Evolutionary conservation across 2,329 filamentous ascomycete species (phyloP), one percentile per base, ranked within the genome.

Genomic region (Colletotrichum paranaense): DNA sequence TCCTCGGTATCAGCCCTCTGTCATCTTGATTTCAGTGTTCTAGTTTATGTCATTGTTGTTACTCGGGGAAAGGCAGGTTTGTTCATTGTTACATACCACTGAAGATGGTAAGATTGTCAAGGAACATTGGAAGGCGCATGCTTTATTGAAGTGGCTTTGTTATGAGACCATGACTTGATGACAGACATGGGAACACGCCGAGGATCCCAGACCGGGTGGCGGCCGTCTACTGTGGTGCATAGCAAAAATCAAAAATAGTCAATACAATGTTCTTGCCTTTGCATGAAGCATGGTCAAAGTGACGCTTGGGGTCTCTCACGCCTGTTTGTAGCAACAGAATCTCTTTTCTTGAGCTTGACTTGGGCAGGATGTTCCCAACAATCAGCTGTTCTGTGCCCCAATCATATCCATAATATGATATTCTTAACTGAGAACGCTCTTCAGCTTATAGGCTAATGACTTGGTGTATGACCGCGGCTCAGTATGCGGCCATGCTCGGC

Each of bases 1-100:
- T 93, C 68, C 81, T 93, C 69, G 91, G 91, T 42, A 73, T 73
- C 9, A 58, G 30, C 5, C 71, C 71, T 9, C 19, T 70, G 55
- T 35, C 62, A 0, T 30, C 42, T 19, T 73, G 56, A 66, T 19
- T 16, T 65, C n/a, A n/a, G n/a, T n/a, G n/a, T n/a, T n/a, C n/a
- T n/a, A n/a, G n/a, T n/a, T n/a, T n/a, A n/a, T n/a, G n/a, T 42
- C 19, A 19, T 38, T 28, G 1, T 6, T 46, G 19, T 59, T 14
- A 1, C n/a, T 26, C 1, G 24, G 12, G 1, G 1, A 1, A 55
- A 32, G 5, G n/a, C 12, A 35, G 9, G 7, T 3, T 16, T 14
- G 3, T 1, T 9, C 53, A 14, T 14, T 12, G 14, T 19, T 55
- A 14, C 1, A 8, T 52, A n/a, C 14, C 11, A 9, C 14, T 12